phyloP scores from a whole-genome alignment of 202 grass and related monocot species.

The Carex sylvatica region DNA sequence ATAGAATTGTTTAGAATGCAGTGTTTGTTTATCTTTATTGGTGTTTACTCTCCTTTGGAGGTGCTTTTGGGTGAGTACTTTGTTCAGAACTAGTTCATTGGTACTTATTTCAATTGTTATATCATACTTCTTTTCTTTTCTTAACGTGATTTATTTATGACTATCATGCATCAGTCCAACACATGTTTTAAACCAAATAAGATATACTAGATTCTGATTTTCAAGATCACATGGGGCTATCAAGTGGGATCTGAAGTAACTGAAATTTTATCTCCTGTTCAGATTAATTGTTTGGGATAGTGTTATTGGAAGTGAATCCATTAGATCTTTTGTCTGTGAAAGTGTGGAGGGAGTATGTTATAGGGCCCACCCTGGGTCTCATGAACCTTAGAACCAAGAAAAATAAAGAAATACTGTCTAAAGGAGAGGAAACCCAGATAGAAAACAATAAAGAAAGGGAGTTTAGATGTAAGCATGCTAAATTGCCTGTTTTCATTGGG shows the following conservation, averaged over 20 bases:
- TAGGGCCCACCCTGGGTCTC: neutral
- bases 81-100: neutral
- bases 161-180: neutral
- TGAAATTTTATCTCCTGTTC: neutral
- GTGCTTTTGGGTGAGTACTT: neutral
- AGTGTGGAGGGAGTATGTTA: neutral
- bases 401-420: neutral
- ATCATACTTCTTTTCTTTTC: neutral
- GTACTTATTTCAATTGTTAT: neutral
- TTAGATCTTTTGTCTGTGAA: neutral
- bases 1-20: neutral
- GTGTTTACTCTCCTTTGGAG: neutral
- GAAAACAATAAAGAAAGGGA: neutral
- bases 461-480: neutral
- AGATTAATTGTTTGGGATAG: neutral
- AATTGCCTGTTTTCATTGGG: neutral
- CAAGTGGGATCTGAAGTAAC: neutral
- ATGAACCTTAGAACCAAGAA: neutral
- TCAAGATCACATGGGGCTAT: neutral
- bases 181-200: neutral
- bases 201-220: neutral
- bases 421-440: neutral
- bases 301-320: neutral
- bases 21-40: neutral
- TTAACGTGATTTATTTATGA: slow-evolving; percentile 6